A percentile compares a stretch with the other conserved stretches of the same genome.
phyloP scores from a whole-genome alignment of 805 yeast genomes.

The Blastobotrys chiropterorum region DNA sequence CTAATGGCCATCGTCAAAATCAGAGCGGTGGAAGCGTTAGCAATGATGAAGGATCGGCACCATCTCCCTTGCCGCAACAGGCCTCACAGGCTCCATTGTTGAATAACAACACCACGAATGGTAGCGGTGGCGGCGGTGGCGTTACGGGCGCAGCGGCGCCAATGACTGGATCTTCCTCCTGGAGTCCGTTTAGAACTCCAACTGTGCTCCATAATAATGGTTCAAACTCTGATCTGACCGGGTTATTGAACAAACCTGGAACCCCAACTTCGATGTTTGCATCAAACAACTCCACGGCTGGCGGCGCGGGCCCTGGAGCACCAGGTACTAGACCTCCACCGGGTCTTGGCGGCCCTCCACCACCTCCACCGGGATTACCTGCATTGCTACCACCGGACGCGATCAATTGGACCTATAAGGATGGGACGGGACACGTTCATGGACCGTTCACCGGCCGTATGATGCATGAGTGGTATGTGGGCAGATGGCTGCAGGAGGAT shows the following conservation, averaged over 20 bases:
- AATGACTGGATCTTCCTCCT: no score
- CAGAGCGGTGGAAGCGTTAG: no score
- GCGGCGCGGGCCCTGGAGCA: no score
- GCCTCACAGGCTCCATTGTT: no score
- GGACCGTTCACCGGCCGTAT: conserved; percentile 72
- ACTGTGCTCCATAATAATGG: conserved; percentile 7
- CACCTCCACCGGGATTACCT: conserved; percentile 20
- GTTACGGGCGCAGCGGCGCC: neutral
- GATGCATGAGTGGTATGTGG: conserved; percentile 75
- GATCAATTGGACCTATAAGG: conserved; percentile 67
- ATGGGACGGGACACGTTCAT: conserved; percentile 61
- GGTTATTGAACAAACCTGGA: neutral
- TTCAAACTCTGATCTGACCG: conserved; percentile 2
- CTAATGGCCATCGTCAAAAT: no score
- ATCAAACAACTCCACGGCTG: no score
- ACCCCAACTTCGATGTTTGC: neutral
- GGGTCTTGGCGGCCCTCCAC: conserved; percentile 5
- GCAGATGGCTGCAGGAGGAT: conserved; percentile 50
- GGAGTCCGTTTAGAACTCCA: neutral
- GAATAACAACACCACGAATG: no score
- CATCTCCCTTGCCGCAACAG: no score
- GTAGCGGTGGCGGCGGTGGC: neutral
- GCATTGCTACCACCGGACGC: conserved; percentile 33
- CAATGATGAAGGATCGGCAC: no score
- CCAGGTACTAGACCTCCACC: conserved; percentile 3